A percentile compares a stretch with the other conserved stretches of the same genome.
These are phyloP conservation scores for Boletus nobilissimus DNA, from an alignment of 1,284 basidiomycete genomes.

Conservation along the genomic window DNA sequence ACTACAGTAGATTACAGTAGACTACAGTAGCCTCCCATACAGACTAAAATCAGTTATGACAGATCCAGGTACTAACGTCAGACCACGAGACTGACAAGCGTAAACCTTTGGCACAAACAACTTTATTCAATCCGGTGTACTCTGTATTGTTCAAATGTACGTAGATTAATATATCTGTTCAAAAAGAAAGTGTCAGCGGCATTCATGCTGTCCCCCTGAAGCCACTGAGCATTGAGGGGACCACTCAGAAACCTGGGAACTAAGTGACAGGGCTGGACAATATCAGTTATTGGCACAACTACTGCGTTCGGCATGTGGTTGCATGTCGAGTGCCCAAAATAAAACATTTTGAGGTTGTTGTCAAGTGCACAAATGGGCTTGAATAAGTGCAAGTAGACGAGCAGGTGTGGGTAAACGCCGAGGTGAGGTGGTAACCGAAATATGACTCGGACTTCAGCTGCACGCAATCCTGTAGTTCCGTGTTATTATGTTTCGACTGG, in stretches of 20 bases:
- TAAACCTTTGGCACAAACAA: too few species aligned
- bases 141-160: constrained; percentile 10
- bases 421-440: background rate
- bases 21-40: too few species aligned
- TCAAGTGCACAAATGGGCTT: background rate
- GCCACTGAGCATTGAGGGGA: constrained; percentile 8
- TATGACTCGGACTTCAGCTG: background rate
- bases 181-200: constrained; percentile 14
- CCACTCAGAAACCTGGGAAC: constrained; percentile 21
- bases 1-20: too few species aligned
- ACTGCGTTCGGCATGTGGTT: background rate
- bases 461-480: background rate
- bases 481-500: background rate
- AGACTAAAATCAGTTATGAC: too few species aligned
- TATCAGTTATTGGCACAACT: background rate
- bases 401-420: background rate
- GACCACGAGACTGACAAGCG: too few species aligned
- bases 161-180: constrained; percentile 22
- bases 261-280: constrained; percentile 20
- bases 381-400: background rate
- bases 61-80: too few species aligned
- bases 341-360: constrained; percentile 12
- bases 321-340: background rate
- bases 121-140: too few species aligned
- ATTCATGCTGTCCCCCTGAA: background rate